phyloP scores from a whole-genome alignment of 2,329 filamentous ascomycete species.

The Phoma sp. region DNA sequence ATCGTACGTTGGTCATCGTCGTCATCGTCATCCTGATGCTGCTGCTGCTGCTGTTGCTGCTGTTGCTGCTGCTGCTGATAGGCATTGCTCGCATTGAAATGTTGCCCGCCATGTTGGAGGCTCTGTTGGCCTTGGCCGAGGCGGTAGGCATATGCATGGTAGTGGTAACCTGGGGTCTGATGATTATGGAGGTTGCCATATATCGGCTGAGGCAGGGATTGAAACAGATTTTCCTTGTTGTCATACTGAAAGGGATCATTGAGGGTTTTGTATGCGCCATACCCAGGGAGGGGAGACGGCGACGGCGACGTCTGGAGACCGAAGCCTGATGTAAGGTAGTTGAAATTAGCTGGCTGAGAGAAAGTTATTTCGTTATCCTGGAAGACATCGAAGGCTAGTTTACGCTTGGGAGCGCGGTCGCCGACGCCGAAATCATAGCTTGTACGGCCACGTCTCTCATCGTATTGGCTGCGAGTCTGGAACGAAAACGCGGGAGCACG shows the following conservation, averaged over 20 bases:
- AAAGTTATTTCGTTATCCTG: constrained; percentile 49
- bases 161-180: constrained; percentile 33
- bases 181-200: constrained; percentile 36
- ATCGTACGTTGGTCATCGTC: constrained; percentile 46
- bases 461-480: constrained; percentile 33
- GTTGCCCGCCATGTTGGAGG: constrained; percentile 33
- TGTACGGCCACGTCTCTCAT: constrained; percentile 38
- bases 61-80: constrained; percentile 32
- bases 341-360: constrained; percentile 40
- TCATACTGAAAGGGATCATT: constrained; percentile 40
- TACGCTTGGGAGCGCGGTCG: constrained; percentile 41
- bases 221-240: constrained; percentile 43
- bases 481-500: constrained; percentile 28
- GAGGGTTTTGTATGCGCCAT: constrained; percentile 37
- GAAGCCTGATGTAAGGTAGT: constrained; percentile 45
- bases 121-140: constrained; percentile 38
- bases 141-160: constrained; percentile 37
- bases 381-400: constrained; percentile 51
- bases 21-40: constrained; percentile 30
- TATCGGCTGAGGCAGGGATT: constrained; percentile 30
- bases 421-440: constrained; percentile 40
- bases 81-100: constrained; percentile 29
- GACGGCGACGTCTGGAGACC: constrained; percentile 36
- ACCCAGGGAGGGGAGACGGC: constrained; percentile 32
- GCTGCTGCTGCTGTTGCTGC: constrained; percentile 31